phyloP scores from a whole-genome alignment of 345 rosid genomes.

The Gossypium longicalyx region DNA sequence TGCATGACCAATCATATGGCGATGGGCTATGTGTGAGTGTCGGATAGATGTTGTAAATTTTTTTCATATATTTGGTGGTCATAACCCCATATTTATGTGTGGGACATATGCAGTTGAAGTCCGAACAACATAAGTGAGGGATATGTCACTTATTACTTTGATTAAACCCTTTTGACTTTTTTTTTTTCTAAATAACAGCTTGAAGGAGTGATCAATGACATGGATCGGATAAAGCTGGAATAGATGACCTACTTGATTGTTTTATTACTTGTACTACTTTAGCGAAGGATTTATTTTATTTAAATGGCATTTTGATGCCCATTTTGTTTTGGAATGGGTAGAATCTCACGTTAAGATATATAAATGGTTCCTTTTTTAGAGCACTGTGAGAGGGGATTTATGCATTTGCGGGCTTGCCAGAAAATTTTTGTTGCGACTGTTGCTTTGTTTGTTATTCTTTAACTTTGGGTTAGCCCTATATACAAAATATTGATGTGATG shows the following conservation, averaged over 20 bases:
- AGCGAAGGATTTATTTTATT: background rate
- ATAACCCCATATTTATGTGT: no score
- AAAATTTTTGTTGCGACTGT: no score
- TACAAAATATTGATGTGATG: no score
- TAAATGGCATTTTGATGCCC: background rate
- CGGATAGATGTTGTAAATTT: no score
- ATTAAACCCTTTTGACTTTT: background rate
- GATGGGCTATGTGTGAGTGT: no score
- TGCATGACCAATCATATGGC: background rate
- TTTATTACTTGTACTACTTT: background rate
- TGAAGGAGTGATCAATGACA: constrained; percentile 77
- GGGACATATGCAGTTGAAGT: no score
- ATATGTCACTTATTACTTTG: no score
- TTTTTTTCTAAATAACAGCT: constrained; percentile 39
- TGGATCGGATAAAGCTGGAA: constrained; percentile 78
- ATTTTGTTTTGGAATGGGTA: background rate
- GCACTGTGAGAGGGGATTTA: background rate
- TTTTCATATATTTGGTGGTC: background rate
- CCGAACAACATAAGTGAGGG: no score
- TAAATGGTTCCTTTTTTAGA: background rate
- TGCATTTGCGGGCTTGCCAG: no score
- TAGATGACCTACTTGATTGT: constrained; percentile 20
- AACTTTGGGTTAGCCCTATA: no score
- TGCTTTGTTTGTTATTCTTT: no score
- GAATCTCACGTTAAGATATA: no score